These are phyloP conservation scores for Taxillus chinensis DNA, from an alignment of 164 flowering plant species.

Conservation along the genomic window DNA sequence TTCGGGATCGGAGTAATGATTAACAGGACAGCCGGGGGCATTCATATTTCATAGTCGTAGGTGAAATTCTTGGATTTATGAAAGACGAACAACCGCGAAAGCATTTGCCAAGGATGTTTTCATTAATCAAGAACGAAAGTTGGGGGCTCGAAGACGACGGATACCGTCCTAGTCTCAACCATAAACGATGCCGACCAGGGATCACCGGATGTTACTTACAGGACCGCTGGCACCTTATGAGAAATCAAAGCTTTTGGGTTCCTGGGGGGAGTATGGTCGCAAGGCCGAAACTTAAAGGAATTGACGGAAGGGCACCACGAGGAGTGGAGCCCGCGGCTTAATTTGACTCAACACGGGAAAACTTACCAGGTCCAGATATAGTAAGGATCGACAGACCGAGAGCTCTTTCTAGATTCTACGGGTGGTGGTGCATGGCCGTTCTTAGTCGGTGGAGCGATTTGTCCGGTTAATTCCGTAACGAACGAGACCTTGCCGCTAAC, in stretches of 20 bases:
- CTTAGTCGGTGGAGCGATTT: no score
- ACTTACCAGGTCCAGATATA: conserved; percentile 3
- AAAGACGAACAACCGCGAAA: no score
- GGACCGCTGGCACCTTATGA: neutral
- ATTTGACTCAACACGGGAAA: conserved; percentile 1
- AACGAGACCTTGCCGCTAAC: no score
- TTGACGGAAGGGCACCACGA: conserved; percentile 1
- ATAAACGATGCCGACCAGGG: neutral
- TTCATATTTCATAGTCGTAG: no score
- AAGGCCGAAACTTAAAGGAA: neutral
- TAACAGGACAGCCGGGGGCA: no score
- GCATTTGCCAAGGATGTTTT: neutral
- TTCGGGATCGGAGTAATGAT: no score
- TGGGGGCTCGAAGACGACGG: neutral
- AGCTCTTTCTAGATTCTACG: no score
- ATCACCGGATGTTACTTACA: neutral
- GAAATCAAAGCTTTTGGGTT: neutral
- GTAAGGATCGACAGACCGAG: conserved; percentile 8
- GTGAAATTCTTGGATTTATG: no score
- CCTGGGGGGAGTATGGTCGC: neutral
- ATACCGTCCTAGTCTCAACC: neutral
- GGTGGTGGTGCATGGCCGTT: no score
- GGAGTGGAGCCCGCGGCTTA: conserved; percentile 2
- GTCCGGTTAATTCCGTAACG: no score
- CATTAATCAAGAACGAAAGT: neutral